A percentile compares a stretch with the other conserved stretches of the same genome.
Evolutionary conservation across 306 rosid genomes (phyloP).

Genomic region (Trifolium dubium): DNA sequence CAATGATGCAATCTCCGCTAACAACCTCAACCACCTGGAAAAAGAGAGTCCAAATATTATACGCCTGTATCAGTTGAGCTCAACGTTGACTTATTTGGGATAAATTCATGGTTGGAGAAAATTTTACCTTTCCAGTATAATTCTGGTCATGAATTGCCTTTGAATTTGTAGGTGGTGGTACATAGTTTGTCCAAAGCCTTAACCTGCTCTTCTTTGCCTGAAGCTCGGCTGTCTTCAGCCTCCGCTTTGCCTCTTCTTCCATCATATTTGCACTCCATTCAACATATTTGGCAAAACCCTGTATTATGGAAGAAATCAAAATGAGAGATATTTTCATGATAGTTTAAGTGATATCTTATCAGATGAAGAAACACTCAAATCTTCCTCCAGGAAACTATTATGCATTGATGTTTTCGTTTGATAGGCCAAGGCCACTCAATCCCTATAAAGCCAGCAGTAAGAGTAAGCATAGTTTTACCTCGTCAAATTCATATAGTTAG

Average conservation of each 20-base stretch:
- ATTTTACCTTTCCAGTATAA: slow-evolving; percentile 87
- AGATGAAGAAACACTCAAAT: not conserved
- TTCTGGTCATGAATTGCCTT: slow-evolving; percentile 97
- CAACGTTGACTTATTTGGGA: slow-evolving; percentile 1
- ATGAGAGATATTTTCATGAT: slow-evolving; percentile 16
- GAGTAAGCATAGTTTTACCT: too few species aligned
- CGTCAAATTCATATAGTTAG: too few species aligned
- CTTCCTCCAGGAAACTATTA: not conserved
- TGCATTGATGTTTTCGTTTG: too few species aligned
- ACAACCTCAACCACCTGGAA: slow-evolving; percentile 98
- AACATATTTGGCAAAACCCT: slow-evolving; percentile 92
- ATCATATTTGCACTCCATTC: slow-evolving; percentile 99
- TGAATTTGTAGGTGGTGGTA: slow-evolving; percentile 88
- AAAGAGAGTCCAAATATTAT: slow-evolving; percentile 22
- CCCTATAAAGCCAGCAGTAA: too few species aligned
- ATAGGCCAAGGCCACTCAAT: too few species aligned
- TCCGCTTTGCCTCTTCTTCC: slow-evolving; percentile 94
- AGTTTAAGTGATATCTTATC: slow-evolving; percentile 9
- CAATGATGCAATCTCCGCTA: slow-evolving; percentile 90
- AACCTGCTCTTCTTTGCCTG: slow-evolving; percentile 81
- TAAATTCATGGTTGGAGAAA: slow-evolving; percentile 10
- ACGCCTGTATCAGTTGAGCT: not conserved
- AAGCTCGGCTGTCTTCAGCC: slow-evolving; percentile 84
- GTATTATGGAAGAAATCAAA: slow-evolving; percentile 12
- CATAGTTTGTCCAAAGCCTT: slow-evolving; percentile 87